Base-by-base conservation (phyloP, 164 flowering plant genomes). In the Taxillus chinensis region DNA sequence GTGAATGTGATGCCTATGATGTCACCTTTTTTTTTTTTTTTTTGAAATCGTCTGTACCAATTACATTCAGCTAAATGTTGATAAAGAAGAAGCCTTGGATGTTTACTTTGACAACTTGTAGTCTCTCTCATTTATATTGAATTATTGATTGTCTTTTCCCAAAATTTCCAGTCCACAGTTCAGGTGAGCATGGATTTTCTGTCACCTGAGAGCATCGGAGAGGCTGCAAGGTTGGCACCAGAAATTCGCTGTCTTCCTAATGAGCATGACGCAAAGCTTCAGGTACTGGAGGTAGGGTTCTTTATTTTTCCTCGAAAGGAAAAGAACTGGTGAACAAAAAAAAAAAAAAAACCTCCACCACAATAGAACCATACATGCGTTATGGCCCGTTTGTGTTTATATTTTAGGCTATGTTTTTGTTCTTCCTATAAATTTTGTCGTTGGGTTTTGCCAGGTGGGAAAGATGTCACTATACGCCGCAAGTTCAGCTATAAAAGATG, bases 391-490 rank as follows among this genome's bases (percentile, higher is more conserved):
- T 2, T 27, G 27, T 27, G 27, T 27, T 27, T 27, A 27, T 27
- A 7, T 53, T 14, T 53, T 17, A 5, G 46, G 0, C 0, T 43
- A 43, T 6, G 10, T 48, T 48, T 0, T 48, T 8, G 1, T 48
- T 11, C 9, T 48, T 48, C 12, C 12, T 48, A 48, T 7, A 48
- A 48, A 48, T 48, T 48, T 48, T 11, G 42, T 46, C 45, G 37
- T 43, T 62, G 63, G 63, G 58, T 64, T 63, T 62, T 62, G 39
- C 39, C 87, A 89, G 99, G 95, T 89, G 3, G 97, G 93, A 41
- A 93, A 90, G 79, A 89, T 89, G 65, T 86, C 95, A 17, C 73
- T 93, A 11, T 91, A 90, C 74, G 95, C 99, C 15, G 96, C 96
- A 42, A 91, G 99, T 78, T 87, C 88, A 7, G 89, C 96, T 42